Base-by-base conservation (phyloP, 2,329 filamentous ascomycete species). In the Nothophoma quercina region DNA sequence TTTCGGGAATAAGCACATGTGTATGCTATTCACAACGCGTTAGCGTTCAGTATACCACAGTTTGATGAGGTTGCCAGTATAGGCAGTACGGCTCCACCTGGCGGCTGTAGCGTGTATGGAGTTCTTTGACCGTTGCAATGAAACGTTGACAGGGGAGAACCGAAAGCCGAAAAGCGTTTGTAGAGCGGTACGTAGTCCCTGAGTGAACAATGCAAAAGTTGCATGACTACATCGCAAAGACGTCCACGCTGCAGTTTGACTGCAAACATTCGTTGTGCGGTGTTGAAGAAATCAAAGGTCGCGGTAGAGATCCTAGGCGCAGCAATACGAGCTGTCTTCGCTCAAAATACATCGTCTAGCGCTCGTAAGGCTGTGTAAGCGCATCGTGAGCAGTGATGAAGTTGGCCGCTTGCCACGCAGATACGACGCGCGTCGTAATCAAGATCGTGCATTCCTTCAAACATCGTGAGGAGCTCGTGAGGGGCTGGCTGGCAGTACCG, bases 381-480 rank as follows among this genome's bases (percentile, higher is more conserved):
- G 41, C 54, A 52, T 47, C 39, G 21, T 39, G 52, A 53, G 44
- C 43, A 40, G n/a, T 28, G 32, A 30, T 49, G 48, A 33, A 35
- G 45, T 47, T 53, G 23, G 34, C 51, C 53, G 35, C 44, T 64
- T 57, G 66, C 64, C 61, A 68, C 65, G 48, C 55, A 58, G 45
- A 53, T 30, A 60, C 54, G 62, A 65, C 65, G 64, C 65, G 68
- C 58, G 65, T 69, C 66, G 49, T 39, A 42, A 49, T 54, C 23
- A 56, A 55, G 38, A 33, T 39, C 36, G 21, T 48, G 44, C 39
- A 22, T 49, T 62, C 45, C 35, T 52, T 53, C 52, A 47, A 56
- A 55, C 52, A 58, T 56, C 19, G 56, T 54, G 55, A 63, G 42
- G 38, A 23, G n/a, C 32, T 41, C 26, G 35, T 47, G 51, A 49